Conservation (phyloP, 148 eudicot species). For the Vaccinium macrocarpon region DNA sequence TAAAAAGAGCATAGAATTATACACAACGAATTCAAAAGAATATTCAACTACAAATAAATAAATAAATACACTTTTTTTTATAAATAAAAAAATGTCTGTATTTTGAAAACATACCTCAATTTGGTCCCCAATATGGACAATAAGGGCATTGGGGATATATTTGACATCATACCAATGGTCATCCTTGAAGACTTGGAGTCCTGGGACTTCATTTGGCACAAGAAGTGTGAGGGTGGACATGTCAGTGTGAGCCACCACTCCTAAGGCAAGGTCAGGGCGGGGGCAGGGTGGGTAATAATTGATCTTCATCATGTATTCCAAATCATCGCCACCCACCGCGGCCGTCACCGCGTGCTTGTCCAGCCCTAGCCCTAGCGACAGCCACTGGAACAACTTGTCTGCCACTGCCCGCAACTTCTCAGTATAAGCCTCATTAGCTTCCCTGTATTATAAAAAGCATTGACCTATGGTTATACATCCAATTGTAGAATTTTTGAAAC, state of each 20-base stretch:
- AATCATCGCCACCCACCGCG: slow-evolving; percentile 56
- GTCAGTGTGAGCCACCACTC: slow-evolving; percentile 70
- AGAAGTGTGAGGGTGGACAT: slow-evolving; percentile 57
- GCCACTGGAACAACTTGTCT: slow-evolving; percentile 43
- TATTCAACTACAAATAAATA: no score
- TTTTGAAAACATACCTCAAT: slow-evolving; percentile 51
- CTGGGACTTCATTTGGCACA: slow-evolving; percentile 69
- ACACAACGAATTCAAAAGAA: no score
- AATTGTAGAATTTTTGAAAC: no score
- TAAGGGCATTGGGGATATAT: slow-evolving; percentile 79
- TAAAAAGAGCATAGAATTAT: neutral
- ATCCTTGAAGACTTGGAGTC: slow-evolving; percentile 69
- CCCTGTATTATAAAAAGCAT: slow-evolving; percentile 26
- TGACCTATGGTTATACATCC: neutral
- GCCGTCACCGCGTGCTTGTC: slow-evolving; percentile 36
- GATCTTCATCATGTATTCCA: slow-evolving; percentile 55
- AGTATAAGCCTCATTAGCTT: slow-evolving; percentile 61
- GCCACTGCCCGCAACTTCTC: slow-evolving; percentile 37
- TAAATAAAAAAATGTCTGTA: no score
- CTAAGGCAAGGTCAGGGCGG: slow-evolving; percentile 70
- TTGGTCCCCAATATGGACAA: slow-evolving; percentile 86
- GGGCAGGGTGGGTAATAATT: slow-evolving; percentile 88
- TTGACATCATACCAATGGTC: slow-evolving; percentile 66
- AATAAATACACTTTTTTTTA: no score
- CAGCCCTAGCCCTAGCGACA: slow-evolving; percentile 60